Base-by-base conservation (phyloP, 2,329 filamentous ascomycete genomes). In the Xylaria sp. region DNA sequence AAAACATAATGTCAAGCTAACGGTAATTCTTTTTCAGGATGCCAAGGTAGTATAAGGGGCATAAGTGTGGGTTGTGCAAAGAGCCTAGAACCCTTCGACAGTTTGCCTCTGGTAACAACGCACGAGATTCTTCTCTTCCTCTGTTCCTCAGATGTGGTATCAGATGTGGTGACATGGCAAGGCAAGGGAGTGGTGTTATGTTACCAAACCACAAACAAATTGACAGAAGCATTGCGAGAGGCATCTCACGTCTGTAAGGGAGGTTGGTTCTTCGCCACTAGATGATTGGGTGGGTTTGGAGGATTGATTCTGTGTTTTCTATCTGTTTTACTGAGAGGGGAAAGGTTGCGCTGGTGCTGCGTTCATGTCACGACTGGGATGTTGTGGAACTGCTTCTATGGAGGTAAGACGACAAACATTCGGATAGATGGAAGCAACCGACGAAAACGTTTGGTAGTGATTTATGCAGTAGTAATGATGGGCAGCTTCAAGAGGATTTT, bases 351-450 rank as follows among this genome's bases (percentile, higher is more conserved):
- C 4, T 46, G 18, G 12, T 20, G 10, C 28, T 20, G 10, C 18
- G 28, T 53, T 1, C 12, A 53, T 53, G 30, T 53, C 15, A 20
- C 18, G 15, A 6, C 46, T 32, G 30, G 46, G 30, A 52, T 30
- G 46, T 30, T 30, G 46, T 52, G 25, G 28, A 8, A 52, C 46
- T 28, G 5, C 28, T 5, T 13, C 23, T 9, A 34, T 34, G 28
- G 9, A 53, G 32, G n/a, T n/a, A 52, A 52, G 6, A 32, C n/a
- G n/a, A 34, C 28, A 53, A 53, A 53, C 15, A 53, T 53, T 53
- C 18, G n/a, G 28, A 53, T 53, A 52, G 25, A 52, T 15, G 46
- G 46, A 30, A 52, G 13, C n/a, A 6, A 4, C 23, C 25, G 28
- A 15, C 4, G 28, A 52, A 46, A 12, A 4, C 25, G 9, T 23